Conservation (phyloP, 2,329 filamentous ascomycete species). For the Cadophora gregata region DNA sequence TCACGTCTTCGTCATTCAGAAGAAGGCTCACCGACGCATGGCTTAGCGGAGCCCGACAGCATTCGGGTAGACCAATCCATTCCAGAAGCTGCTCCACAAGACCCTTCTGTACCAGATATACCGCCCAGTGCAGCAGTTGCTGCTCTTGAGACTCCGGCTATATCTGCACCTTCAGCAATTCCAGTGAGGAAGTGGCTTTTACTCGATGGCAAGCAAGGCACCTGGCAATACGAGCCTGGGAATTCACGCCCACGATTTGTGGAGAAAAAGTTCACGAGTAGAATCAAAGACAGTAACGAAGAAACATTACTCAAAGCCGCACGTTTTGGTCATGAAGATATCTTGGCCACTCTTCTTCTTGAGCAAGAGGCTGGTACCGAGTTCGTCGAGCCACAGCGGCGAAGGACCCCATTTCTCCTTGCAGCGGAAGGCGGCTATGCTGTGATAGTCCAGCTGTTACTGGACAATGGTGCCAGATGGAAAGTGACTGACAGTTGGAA, state of each 20-base stretch:
- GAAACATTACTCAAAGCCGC: conserved; percentile 3
- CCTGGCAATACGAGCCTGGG: conserved; percentile 11
- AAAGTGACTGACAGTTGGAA: not conserved
- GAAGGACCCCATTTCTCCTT: not conserved
- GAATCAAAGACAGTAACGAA: not conserved
- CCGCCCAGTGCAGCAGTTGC: not conserved
- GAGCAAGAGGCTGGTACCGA: not conserved
- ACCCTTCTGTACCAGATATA: conserved; percentile 1
- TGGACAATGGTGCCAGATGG: not conserved
- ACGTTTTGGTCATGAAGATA: conserved; percentile 1
- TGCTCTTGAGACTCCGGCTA: not conserved
- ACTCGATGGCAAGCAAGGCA: not conserved
- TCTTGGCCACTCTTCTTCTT: not conserved
- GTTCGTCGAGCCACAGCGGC: not conserved
- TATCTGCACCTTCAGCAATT: not conserved
- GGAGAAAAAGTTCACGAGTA: not conserved
- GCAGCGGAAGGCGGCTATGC: not conserved
- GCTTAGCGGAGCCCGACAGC: not conserved
- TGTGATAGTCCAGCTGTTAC: not conserved
- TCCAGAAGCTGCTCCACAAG: not conserved
- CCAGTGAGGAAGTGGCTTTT: not conserved
- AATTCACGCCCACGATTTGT: conserved; percentile 1
- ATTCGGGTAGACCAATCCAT: not conserved
- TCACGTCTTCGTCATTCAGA: not conserved
- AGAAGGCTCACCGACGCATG: not conserved